Conservation (phyloP, 805 yeast genomes). For the Teunomyces panamensis region DNA sequence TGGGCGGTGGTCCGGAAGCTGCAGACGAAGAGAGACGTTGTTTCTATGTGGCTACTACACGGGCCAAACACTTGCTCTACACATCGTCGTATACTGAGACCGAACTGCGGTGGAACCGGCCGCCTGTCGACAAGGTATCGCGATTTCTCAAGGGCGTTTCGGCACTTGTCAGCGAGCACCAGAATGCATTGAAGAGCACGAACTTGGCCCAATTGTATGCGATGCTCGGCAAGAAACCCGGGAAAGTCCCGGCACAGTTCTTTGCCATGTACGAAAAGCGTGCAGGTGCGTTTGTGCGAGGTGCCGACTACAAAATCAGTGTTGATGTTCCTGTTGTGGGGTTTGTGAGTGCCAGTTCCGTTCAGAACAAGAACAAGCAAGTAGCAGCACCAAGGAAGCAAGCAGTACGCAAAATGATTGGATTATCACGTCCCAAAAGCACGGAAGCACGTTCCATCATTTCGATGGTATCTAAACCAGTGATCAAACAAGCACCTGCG, state of each 20-base stretch:
- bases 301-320: neutral
- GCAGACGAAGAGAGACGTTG: constrained; percentile 79
- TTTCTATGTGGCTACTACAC: constrained; percentile 83
- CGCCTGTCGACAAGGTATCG: constrained; percentile 21
- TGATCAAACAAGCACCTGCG: neutral
- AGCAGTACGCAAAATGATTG: neutral
- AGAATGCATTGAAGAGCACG: constrained; percentile 16
- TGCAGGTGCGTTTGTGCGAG: neutral
- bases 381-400: no score
- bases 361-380: neutral
- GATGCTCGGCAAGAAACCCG: constrained; percentile 8
- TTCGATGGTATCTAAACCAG: neutral
- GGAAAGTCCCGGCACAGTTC: neutral
- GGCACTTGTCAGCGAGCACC: constrained; percentile 8
- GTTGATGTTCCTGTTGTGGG: neutral
- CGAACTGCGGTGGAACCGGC: constrained; percentile 18
- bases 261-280: neutral
- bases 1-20: constrained; percentile 19
- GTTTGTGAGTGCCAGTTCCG: neutral
- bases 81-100: constrained; percentile 32
- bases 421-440: neutral
- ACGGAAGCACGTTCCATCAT: neutral
- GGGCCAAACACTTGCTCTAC: constrained; percentile 65
- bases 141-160: constrained; percentile 22
- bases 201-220: constrained; percentile 18